Evolutionary conservation across 345 rosid genomes (phyloP).

Genomic region (Murraya paniculata): DNA sequence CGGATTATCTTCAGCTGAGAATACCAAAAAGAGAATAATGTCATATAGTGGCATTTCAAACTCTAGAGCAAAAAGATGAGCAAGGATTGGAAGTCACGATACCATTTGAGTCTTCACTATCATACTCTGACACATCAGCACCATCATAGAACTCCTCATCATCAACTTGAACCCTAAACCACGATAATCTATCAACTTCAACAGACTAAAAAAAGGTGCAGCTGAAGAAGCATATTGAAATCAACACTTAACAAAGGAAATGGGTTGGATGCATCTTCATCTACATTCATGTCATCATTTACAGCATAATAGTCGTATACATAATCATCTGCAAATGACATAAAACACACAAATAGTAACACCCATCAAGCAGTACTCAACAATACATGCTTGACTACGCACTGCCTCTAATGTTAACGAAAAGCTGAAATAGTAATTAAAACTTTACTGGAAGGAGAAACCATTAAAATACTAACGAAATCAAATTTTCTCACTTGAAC

Average conservation of each 20-base stretch:
- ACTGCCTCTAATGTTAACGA: background rate
- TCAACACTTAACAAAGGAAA: conserved; percentile 66
- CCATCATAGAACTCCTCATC: conserved; percentile 77
- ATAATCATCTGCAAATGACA: conserved; percentile 43
- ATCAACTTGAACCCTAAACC: conserved; percentile 69
- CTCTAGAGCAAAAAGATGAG: background rate
- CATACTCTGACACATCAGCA: conserved; percentile 67
- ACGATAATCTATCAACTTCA: conserved; percentile 14
- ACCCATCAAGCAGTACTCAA: background rate
- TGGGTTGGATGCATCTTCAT: conserved; percentile 23
- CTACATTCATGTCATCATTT: conserved; percentile 43
- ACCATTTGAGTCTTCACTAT: conserved; percentile 94
- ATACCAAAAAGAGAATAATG: conserved; percentile 4
- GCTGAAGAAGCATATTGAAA: background rate
- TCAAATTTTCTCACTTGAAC: background rate
- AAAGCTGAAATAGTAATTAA: background rate
- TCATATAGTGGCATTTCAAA: background rate
- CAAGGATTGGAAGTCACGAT: background rate
- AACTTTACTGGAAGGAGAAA: background rate
- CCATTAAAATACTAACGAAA: background rate
- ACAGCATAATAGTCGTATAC: conserved; percentile 76
- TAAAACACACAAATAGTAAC: background rate
- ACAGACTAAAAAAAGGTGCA: background rate
- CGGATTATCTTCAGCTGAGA: conserved; percentile 75
- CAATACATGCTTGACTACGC: background rate